Evolutionary conservation across 768 basidiomycete genomes (phyloP), one percentile per base, ranked within the genome.

Genomic region (Chalciporus chontae): DNA sequence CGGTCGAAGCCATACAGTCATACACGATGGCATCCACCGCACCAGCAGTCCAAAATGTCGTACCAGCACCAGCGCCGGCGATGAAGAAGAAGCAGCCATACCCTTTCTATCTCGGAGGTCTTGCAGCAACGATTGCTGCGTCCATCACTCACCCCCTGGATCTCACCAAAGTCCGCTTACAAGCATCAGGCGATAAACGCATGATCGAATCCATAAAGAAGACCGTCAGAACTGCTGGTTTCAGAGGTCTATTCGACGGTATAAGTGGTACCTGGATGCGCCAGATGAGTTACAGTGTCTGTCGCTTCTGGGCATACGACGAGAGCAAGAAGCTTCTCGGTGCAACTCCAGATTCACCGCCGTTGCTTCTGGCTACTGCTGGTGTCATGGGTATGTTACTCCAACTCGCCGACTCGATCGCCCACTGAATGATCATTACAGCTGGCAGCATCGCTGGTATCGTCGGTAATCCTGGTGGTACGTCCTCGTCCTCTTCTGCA

Each of bases 291-390:
- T 94, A 94, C 71, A 91, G 88, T 38, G 74, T 93, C 66, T 91
- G 89, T 66, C 77, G 91, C n/a, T 94, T 93, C 73, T 93, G 90
- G 82, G 90, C 88, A 14, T 92, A 94, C 66, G 91, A 94, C 54
- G 87, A 90, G 72, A 89, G 85, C 66, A 94, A 93, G 76, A 90
- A 86, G 73, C 55, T 85, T 7, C 59, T 94, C 0, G 87, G 87
- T 18, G 86, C 87, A 13, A 75, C 71, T 69, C 59, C 68, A 60
- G 77, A 87, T 55, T 77, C 85, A 0, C 82, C 90, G 3, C 82
- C 88, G 10, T 94, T 85, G 84, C 82, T 90, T 67, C 76, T 94
- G 38, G 90, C 84, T 1, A 47, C 75, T 9, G 90, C 92, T 43
- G 92, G 92, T 14, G 83, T 83, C 51, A 93, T 94, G 85, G 91